Percentiles rank a stretch among this genome's conserved stretches.
phyloP scores from a whole-genome alignment of 2,329 filamentous ascomycete species.

The Ophiostoma ulmi region DNA sequence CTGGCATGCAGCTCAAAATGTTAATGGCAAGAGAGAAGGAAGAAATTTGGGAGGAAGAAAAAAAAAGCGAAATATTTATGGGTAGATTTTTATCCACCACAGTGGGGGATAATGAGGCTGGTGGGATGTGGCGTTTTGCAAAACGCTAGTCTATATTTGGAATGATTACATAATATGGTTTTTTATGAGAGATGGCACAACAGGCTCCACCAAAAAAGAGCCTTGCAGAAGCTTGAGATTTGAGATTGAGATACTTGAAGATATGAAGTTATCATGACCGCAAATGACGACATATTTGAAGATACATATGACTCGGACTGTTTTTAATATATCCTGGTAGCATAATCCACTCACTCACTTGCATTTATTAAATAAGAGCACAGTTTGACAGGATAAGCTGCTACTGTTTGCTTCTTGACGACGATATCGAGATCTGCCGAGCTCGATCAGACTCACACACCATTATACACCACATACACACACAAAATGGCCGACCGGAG shows the following conservation, averaged over 20 bases:
- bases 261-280: not conserved
- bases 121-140: constrained; percentile 12
- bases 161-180: not conserved
- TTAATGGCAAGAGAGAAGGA: not conserved
- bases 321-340: not conserved
- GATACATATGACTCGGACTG: not conserved
- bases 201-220: constrained; percentile 11
- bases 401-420: not conserved
- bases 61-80: constrained; percentile 18
- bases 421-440: not conserved
- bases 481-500: constrained; percentile 70
- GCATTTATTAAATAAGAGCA: not conserved
- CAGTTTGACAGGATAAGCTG: not conserved
- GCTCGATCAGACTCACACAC: not conserved
- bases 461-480: not conserved
- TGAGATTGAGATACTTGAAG: not conserved
- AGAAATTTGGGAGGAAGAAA: constrained; percentile 19
- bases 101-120: constrained; percentile 20
- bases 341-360: not conserved
- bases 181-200: not conserved
- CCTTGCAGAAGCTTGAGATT: constrained; percentile 14
- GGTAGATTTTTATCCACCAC: constrained; percentile 20
- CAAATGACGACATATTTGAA: not conserved
- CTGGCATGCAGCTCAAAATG: not conserved
- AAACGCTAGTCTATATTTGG: not conserved